Percentiles rank a stretch among this genome's conserved stretches.
Evolutionary conservation across 2,329 filamentous ascomycete species (phyloP).

Genomic region (Hypoxylon sp.): DNA sequence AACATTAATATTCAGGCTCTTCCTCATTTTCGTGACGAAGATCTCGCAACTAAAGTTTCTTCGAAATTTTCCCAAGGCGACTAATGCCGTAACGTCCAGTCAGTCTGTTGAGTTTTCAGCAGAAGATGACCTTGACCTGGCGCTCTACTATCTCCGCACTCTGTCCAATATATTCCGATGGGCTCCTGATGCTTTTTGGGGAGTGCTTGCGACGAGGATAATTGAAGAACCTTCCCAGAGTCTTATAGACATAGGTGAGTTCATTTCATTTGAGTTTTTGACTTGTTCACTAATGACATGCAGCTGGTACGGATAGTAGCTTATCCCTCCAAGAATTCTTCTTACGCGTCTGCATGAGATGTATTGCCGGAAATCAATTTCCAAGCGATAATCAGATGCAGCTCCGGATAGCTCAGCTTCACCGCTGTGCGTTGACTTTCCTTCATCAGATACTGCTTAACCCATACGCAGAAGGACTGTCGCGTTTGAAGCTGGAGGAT

Average conservation of each 20-base stretch:
- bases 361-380: conserved; percentile 65
- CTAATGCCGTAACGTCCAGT: conserved; percentile 48
- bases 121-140: conserved; percentile 81
- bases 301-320: conserved; percentile 69
- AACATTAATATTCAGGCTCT: conserved; percentile 63
- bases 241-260: conserved; percentile 68
- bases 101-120: conserved; percentile 60
- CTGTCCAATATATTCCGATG: conserved; percentile 80
- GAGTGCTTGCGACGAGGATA: conserved; percentile 75
- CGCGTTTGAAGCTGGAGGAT: conserved; percentile 77
- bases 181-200: conserved; percentile 79
- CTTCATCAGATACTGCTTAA: conserved; percentile 78
- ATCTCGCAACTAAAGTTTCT: conserved; percentile 71
- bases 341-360: conserved; percentile 75
- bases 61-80: conserved; percentile 50
- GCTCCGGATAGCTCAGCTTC: conserved; percentile 74
- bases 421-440: conserved; percentile 78
- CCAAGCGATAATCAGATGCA: conserved; percentile 57
- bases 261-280: conserved; percentile 36
- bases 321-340: conserved; percentile 78
- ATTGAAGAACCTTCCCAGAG: conserved; percentile 64
- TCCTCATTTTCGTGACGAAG: conserved; percentile 72
- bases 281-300: conserved; percentile 46
- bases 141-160: conserved; percentile 82
- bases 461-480: conserved; percentile 72